These are phyloP conservation scores for Ascochyta lentis DNA, from an alignment of 2,329 filamentous ascomycete species.

Conservation along the genomic window DNA sequence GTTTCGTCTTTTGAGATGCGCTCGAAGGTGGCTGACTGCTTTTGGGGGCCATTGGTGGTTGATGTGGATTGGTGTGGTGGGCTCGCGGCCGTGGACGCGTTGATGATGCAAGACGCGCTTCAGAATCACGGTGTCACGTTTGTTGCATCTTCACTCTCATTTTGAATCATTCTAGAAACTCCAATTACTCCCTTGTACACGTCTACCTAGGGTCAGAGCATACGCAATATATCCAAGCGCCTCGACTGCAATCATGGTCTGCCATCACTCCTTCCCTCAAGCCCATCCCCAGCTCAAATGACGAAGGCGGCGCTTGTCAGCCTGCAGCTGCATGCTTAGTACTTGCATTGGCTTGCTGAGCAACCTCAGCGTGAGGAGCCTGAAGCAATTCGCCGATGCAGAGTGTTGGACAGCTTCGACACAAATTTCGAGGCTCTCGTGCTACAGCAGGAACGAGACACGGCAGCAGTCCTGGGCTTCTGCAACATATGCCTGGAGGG, in stretches of 20 bases:
- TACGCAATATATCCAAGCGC: background rate
- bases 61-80: background rate
- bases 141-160: background rate
- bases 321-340: too few species aligned
- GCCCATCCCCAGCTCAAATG: background rate
- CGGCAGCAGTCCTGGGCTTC: too few species aligned
- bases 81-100: constrained; percentile 9
- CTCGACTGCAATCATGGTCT: background rate
- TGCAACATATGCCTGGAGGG: too few species aligned
- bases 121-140: constrained; percentile 35
- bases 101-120: constrained; percentile 5
- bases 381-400: too few species aligned
- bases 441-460: too few species aligned
- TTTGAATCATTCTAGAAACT: background rate
- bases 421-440: too few species aligned
- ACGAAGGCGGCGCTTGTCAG: background rate
- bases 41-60: constrained; percentile 47
- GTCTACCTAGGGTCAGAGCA: background rate
- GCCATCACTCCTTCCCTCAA: background rate
- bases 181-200: background rate
- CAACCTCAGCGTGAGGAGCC: too few species aligned
- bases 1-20: constrained; percentile 64
- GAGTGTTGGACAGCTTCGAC: too few species aligned
- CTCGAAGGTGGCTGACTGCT: constrained; percentile 38
- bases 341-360: too few species aligned